Percentiles rank a stretch among this genome's conserved stretches.
phyloP scores from a whole-genome alignment of 2,329 filamentous ascomycete species.

The Ceratocystis cacaofunesta region DNA sequence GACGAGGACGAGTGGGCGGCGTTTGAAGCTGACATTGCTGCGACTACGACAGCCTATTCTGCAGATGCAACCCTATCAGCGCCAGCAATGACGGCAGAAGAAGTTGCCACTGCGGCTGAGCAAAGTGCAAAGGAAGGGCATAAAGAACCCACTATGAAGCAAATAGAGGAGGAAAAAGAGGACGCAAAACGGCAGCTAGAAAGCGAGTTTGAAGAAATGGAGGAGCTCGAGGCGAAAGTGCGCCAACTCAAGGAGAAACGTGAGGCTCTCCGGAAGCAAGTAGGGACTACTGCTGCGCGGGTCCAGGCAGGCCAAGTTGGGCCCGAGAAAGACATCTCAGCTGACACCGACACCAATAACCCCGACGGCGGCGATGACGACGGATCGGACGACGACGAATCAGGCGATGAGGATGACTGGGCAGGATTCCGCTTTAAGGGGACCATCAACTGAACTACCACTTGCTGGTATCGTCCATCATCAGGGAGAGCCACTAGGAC shows the following conservation, averaged over 20 bases:
- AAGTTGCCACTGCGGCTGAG: constrained; percentile 44
- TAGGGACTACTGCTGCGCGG: constrained; percentile 22
- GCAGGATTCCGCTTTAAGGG: constrained; percentile 33
- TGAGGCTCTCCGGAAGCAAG: constrained; percentile 42
- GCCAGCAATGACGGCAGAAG: constrained; percentile 49
- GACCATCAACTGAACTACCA: constrained; percentile 10
- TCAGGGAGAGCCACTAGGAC: too few relatives aligned
- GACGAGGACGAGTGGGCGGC: constrained; percentile 77
- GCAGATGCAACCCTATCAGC: constrained; percentile 49
- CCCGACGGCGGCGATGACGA: constrained; percentile 18
- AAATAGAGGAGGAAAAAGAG: constrained; percentile 54
- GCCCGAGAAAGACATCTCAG: constrained; percentile 21
- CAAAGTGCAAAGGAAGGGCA: constrained; percentile 34
- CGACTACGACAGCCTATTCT: constrained; percentile 25
- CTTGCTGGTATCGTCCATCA: neutral
- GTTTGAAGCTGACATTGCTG: constrained; percentile 68
- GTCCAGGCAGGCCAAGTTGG: constrained; percentile 16
- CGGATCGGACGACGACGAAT: constrained; percentile 33
- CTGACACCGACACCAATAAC: neutral
- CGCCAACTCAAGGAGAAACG: constrained; percentile 52
- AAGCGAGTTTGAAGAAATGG: constrained; percentile 72
- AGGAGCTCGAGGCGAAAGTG: constrained; percentile 59
- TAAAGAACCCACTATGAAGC: constrained; percentile 35
- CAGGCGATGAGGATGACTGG: constrained; percentile 40
- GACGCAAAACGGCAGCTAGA: constrained; percentile 60